Evolutionary conservation across 805 yeast species (phyloP), one percentile per base, ranked within the genome.

Genomic region (Dipodascus albidus): DNA sequence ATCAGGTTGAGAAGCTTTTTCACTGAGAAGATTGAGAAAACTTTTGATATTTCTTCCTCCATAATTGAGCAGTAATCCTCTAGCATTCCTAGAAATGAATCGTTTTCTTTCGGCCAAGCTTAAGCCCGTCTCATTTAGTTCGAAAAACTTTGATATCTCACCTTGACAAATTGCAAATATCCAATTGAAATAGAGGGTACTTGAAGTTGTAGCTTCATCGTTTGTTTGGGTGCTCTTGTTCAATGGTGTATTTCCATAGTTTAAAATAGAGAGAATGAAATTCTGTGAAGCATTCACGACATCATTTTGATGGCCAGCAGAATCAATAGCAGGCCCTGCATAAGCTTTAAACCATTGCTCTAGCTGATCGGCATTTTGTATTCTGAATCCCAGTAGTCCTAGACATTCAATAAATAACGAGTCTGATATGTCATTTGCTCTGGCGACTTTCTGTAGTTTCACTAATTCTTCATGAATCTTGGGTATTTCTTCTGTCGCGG

Each of bases 291-390:
- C 60, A 21, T 57, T 55, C 1, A 70, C 74, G 1, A 76, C 67
- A 4, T 60, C 61, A n/a, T 71, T 59, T 53, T 70, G 73, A 52
- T 67, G 69, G 1, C 85, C 83, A 0, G 83, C 81, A 35, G 84
- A 78, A 59, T 82, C 82, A 2, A 81, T 67, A 0, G 84, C 81
- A n/a, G 44, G 44, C 6, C 44, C 44, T 6, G 44, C 44, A 17
- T 6, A 38, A n/a, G 44, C 44, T 38, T 14, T 38, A 38, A 38
- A 38, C 44, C 44, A 38, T 14, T 38, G 44, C n/a, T 38, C 44
- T n/a, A 38, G 44, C 17, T 38, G 44, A n/a, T 17, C 44, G 9
- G 44, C 44, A 19, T 38, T 38, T 11, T 11, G 44, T 4, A 38
- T 38, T 38, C 44, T 14, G 15, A 6, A 38, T 4, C 44, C 44